Evolutionary conservation across 305 asterid species (phyloP), one percentile per base, ranked within the genome.

Genomic region (Solanum hybrid): DNA sequence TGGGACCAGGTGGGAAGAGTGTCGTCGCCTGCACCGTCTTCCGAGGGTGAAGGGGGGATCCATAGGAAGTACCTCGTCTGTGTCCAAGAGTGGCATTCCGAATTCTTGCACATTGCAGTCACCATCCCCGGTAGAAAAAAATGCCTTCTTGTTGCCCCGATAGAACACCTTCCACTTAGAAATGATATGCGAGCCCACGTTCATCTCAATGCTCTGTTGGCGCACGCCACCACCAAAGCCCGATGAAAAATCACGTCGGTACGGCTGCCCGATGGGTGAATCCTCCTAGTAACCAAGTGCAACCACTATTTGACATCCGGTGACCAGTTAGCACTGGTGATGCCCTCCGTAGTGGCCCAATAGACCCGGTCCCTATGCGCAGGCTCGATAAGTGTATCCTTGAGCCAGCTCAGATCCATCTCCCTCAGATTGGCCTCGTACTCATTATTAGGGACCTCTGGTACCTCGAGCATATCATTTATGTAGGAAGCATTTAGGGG

Each of bases 241-340:
- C 3, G 9, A 51, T 2, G 3, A 51, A 51, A 15, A 5, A 2
- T 15, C n/a, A 51, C 1, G 4, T 51, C 68, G 9, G 68, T 51
- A 17, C n/a, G n/a, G 3, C 0, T 51, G n/a, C 9, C 3, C n/a
- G 10, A 51, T 0, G 1, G n/a, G 10, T 0, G 4, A 6, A 51
- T 51, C 68, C 68, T 51, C 4, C n/a, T 51, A 51, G 68, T 51
- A 51, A 51, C 68, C 68, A 51, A 51, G 4, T 51, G n/a, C 9
- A 51, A 0, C n/a, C 68, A 51, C n/a, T 2, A 5, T 6, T 51
- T 51, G 10, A 5, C 68, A 51, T 51, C 10, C n/a, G 0, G 4
- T 51, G 68, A 51, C 68, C 68, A 51, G 4, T 51, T 51, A 51
- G 9, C n/a, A 15, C 9, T 6, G 68, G n/a, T 17, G n/a, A 15